Evolutionary conservation across 1,139 yeast genomes (phyloP), one percentile per base, ranked within the genome.

Genomic region (Geotrichum carabidarum): DNA sequence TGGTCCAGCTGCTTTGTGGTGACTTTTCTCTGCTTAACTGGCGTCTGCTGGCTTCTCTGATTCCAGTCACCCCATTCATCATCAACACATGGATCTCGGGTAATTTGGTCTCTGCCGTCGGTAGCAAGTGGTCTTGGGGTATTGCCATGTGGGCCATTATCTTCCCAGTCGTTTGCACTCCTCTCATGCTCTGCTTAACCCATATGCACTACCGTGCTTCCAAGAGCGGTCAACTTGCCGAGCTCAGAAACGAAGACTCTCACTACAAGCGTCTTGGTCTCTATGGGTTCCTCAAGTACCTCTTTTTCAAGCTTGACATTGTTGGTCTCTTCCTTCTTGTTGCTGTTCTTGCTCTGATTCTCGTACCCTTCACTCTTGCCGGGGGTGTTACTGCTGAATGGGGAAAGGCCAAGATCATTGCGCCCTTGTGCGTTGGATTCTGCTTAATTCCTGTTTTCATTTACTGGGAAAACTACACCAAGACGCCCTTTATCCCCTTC

Each of bases 121-220:
- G 71, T 52, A 40, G 49, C 44, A 64, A 73, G 43, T 85, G 94
- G 94, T 76, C 79, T 40, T 85, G 84, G 81, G 83, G 84, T 62
- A 82, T 84, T 62, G 91, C 85, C 43, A 84, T 85, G 79, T 86
- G 87, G 87, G 90, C 90, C 1, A 82, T 84, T 64, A 83, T 86
- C 58, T 77, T 83, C 72, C 91, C 93, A 31, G 73, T 84, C 36
- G 67, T 80, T 5, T 74, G 83, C 62, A 56, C 85, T 22, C 93
- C 93, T 30, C 70, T 86, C 55, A 62, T 82, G 32, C 58, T 59
- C 9, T 78, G 84, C 62, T 72, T 82, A 63, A 41, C 75, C 9
- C 85, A 83, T 66, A 82, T 84, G 85, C 67, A 75, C 58, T 67
- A 67, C 51, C 65, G 71, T 54, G 91, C 88, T n/a, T 65, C 75